Evolutionary conservation across 768 basidiomycete genomes (phyloP), one percentile per base, ranked within the genome.

Genomic region (Tulasnella sp.): DNA sequence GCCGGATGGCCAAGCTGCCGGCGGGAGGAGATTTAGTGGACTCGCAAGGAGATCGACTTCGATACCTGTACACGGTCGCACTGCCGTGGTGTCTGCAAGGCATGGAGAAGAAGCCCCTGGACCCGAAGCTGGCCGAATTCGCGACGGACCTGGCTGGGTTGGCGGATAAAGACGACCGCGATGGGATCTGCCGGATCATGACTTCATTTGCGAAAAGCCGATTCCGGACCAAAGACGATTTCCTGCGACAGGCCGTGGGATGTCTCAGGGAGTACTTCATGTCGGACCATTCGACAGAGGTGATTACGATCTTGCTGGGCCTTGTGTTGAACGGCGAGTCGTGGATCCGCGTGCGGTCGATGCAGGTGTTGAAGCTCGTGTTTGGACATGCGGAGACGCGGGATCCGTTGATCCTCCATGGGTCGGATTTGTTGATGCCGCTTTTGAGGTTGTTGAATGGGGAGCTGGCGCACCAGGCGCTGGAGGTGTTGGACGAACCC

Each of bases 401-500:
- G 59, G 82, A 75, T 57, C 80, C 83, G 14, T 75, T 89, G 21
- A 82, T 84, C 49, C 72, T 79, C 0, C 72, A 90, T 49, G 87
- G 88, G 2, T 84, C 86, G 1, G 92, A 96, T 66, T 73, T 93
- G 21, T 77, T 97, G 27, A 90, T 90, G 84, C 92, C 93, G 0
- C 74, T 97, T 25, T 72, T 97, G 31, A 82, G 90, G 25, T 76
- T 97, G 21, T 74, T 96, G n/a, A 84, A 86, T 63, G 88, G 87
- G 2, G 86, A 92, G 61, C 76, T 91, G 32, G 84, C 92, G 8
- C 69, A 82, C 6, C 80, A 86, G 60, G 92, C 91, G 1, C 75
- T 97, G 45, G 92, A 93, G 46, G 89, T 97, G n/a, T 76, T 97
- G 5, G 91, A 96, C 63, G 86, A 92, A 63, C 91, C 91, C 0